Percentiles rank a stretch among this genome's conserved stretches.
These are phyloP conservation scores for Tephrocybe sp. DNA, from an alignment of 768 basidiomycete species.

Conservation along the genomic window DNA sequence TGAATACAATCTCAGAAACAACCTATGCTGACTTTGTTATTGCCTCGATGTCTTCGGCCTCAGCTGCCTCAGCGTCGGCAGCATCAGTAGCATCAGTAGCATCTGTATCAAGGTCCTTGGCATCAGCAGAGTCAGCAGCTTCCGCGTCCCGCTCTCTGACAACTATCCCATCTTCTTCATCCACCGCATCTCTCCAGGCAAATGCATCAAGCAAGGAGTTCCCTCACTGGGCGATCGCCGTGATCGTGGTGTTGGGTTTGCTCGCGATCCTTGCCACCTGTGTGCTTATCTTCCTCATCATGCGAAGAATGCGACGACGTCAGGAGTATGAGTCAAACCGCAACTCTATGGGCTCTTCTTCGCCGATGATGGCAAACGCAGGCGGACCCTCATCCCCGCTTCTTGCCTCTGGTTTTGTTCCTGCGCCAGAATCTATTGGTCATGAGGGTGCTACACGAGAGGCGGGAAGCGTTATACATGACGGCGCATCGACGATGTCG, in stretches of 20 bases:
- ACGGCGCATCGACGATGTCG: conserved; percentile 74
- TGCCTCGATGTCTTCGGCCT: conserved; percentile 45
- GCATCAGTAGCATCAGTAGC: conserved; percentile 43
- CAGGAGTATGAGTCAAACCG: conserved; percentile 49
- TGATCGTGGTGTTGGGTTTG: conserved; percentile 84
- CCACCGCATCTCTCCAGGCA: conserved; percentile 46
- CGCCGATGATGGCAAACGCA: conserved; percentile 78
- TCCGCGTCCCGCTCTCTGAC: conserved; percentile 8
- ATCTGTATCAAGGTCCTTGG: conserved; percentile 35
- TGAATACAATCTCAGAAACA: conserved; percentile 52
- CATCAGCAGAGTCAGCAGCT: conserved; percentile 23
- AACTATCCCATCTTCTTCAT: conserved; percentile 11
- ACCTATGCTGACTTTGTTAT: conserved; percentile 66
- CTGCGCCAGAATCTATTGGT: conserved; percentile 28
- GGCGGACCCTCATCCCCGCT: conserved; percentile 34
- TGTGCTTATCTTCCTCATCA: conserved; percentile 67
- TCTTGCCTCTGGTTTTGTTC: conserved; percentile 26
- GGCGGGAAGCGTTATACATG: conserved; percentile 49
- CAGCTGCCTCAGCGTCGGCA: conserved; percentile 32
- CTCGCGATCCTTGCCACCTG: conserved; percentile 73
- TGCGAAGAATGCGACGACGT: conserved; percentile 63
- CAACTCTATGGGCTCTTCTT: conserved; percentile 74
- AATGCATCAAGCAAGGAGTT: conserved; percentile 40
- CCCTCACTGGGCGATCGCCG: conserved; percentile 90
- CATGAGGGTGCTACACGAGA: conserved; percentile 20